These are phyloP conservation scores for Aspergillus coremiiformis DNA, from an alignment of 495 filamentous ascomycete species.

Conservation along the genomic window DNA sequence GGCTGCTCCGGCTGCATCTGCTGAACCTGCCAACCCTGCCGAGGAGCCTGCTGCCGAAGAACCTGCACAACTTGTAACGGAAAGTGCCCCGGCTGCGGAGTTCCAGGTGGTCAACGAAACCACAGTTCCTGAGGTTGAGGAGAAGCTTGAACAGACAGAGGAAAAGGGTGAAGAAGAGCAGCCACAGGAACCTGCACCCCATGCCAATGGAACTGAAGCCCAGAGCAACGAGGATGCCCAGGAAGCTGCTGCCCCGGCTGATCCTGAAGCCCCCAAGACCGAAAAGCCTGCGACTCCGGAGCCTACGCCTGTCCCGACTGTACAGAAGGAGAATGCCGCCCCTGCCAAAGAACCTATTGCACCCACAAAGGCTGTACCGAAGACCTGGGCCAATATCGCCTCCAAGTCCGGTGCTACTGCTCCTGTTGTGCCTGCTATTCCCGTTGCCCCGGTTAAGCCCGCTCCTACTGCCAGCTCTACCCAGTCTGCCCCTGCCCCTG, in stretches of 20 bases:
- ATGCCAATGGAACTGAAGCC: constrained; percentile 38
- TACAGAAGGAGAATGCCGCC: constrained; percentile 27
- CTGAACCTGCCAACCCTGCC: constrained; percentile 21
- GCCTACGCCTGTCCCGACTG: constrained; percentile 36
- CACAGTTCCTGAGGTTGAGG: constrained; percentile 47
- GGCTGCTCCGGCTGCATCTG: constrained; percentile 30
- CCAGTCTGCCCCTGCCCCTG: constrained; percentile 27
- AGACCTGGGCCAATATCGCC: constrained; percentile 88
- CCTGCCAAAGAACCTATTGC: constrained; percentile 38
- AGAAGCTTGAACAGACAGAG: constrained; percentile 48
- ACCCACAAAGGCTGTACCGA: constrained; percentile 48
- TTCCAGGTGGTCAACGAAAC: constrained; percentile 26
- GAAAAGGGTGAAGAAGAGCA: constrained; percentile 24
- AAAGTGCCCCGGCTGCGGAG: constrained; percentile 23
- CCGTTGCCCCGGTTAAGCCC: constrained; percentile 34
- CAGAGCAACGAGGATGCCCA: constrained; percentile 22
- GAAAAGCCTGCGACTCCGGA: constrained; percentile 49
- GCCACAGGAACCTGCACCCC: constrained; percentile 25
- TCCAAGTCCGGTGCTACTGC: constrained; percentile 38
- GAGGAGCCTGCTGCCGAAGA: constrained; percentile 19
- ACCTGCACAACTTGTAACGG: constrained; percentile 12
- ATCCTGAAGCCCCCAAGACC: constrained; percentile 40
- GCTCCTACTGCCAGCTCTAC: constrained; percentile 27
- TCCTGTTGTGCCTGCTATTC: constrained; percentile 32
- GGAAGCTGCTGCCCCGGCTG: constrained; percentile 29